Percentiles rank a stretch among this genome's conserved stretches.
Evolutionary conservation across 345 rosid species (phyloP).

Genomic region (Diplotaxis tenuifolia): DNA sequence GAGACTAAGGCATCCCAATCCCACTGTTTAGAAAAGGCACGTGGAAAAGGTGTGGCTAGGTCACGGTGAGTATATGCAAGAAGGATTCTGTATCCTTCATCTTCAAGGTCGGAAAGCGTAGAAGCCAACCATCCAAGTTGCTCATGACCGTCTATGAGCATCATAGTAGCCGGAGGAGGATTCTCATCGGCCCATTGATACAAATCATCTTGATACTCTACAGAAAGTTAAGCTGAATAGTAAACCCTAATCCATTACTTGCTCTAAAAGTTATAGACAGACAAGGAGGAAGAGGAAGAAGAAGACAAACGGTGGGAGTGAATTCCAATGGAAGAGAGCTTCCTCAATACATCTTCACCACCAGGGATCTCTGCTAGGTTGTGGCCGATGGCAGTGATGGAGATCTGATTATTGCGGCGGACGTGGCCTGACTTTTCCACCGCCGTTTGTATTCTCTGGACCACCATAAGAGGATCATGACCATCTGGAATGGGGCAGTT

Average conservation of each 20-base stretch:
- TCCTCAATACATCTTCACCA: neutral
- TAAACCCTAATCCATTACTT: neutral
- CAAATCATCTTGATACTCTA: neutral
- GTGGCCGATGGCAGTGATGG: neutral
- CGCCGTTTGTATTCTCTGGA: neutral
- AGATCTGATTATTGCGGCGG: neutral
- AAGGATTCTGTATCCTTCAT: neutral
- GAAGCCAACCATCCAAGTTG: neutral
- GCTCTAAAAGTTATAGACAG: no score
- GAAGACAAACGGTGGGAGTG: neutral
- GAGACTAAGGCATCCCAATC: neutral
- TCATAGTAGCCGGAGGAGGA: neutral
- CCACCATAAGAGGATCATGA: neutral
- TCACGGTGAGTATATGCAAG: neutral
- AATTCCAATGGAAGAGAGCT: neutral
- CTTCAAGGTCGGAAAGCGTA: neutral
- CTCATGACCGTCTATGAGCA: neutral
- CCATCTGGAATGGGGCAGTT: neutral
- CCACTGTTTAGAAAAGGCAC: neutral
- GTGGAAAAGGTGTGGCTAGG: neutral
- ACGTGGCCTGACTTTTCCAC: neutral
- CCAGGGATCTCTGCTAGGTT: neutral
- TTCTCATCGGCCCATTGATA: neutral
- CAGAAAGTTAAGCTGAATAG: neutral
- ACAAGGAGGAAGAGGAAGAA: no score